A percentile compares a stretch with the other conserved stretches of the same genome.
Conservation (phyloP, 2,329 filamentous ascomycete genomes). For the Colletotrichum godetiae region DNA sequence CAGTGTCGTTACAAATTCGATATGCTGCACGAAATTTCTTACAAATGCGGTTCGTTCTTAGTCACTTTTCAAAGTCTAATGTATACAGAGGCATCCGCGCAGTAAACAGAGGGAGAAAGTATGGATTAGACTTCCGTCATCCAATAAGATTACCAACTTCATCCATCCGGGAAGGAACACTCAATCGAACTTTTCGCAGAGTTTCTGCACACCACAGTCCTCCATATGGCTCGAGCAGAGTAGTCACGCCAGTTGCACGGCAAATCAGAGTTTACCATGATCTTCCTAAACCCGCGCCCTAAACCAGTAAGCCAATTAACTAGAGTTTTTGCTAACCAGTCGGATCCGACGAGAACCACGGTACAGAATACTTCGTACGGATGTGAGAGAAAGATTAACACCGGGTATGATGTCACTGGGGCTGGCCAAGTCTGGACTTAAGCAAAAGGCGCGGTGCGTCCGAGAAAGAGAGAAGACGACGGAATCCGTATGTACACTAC, state of each 20-base stretch:
- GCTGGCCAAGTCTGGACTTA: conserved; percentile 18
- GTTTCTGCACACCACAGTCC: conserved; percentile 14
- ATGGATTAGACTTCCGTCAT: conserved; percentile 30
- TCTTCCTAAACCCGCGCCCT: background rate
- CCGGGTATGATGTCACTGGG: conserved; percentile 23
- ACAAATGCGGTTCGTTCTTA: background rate
- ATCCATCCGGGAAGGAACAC: conserved; percentile 4
- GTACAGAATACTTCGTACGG: background rate
- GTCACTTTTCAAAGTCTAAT: background rate
- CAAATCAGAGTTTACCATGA: background rate
- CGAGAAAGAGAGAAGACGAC: background rate
- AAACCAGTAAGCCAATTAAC: background rate
- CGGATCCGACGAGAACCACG: conserved; percentile 11
- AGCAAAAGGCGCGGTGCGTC: background rate
- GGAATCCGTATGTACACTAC: background rate
- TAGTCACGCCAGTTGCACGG: background rate
- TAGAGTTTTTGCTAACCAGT: conserved; percentile 5
- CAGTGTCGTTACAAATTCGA: conserved; percentile 20
- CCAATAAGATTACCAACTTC: background rate
- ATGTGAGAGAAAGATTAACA: background rate
- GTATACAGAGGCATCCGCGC: too few relatives aligned
- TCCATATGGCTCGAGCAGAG: conserved; percentile 17
- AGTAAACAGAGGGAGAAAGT: too few relatives aligned
- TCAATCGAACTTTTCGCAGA: conserved; percentile 1
- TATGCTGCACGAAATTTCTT: background rate